These are phyloP conservation scores for Tylopilus intermedius DNA, from an alignment of 768 basidiomycete species.

Conservation along the genomic window DNA sequence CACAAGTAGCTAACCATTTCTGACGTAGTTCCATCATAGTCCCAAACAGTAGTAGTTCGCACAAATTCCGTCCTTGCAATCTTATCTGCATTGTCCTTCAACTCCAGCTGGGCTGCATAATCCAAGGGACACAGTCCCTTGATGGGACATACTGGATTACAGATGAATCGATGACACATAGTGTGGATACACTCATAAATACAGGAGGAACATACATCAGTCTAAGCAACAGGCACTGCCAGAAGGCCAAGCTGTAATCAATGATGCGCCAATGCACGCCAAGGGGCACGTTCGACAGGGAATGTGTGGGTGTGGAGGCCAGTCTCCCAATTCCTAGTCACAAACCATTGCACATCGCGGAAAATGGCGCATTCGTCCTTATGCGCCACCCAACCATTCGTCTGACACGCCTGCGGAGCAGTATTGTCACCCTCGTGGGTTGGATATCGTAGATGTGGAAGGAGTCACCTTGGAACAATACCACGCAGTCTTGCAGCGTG, in stretches of 20 bases:
- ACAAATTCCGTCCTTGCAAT: constrained; percentile 7
- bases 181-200: neutral
- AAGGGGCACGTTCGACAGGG: constrained; percentile 13
- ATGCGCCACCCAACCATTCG: constrained; percentile 18
- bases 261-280: constrained; percentile 11
- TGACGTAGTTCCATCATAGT: constrained; percentile 28
- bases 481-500: constrained; percentile 25
- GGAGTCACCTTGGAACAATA: constrained; percentile 28
- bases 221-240: neutral
- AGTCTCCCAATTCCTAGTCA: constrained; percentile 26
- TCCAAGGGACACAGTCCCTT: neutral
- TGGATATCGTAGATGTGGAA: neutral
- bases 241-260: constrained; percentile 6
- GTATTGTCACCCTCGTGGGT: constrained; percentile 4
- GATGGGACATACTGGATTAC: neutral
- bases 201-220: neutral
- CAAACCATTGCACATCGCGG: constrained; percentile 29
- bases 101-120: neutral
- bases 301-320: constrained; percentile 13
- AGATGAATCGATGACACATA: neutral
- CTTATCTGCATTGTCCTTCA: neutral
- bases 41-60: constrained; percentile 18
- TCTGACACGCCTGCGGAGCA: constrained; percentile 20
- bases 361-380: constrained; percentile 22
- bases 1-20: constrained; percentile 3